Conservation (phyloP, 768 basidiomycete genomes). For the Dioszegia aurantiaca region DNA sequence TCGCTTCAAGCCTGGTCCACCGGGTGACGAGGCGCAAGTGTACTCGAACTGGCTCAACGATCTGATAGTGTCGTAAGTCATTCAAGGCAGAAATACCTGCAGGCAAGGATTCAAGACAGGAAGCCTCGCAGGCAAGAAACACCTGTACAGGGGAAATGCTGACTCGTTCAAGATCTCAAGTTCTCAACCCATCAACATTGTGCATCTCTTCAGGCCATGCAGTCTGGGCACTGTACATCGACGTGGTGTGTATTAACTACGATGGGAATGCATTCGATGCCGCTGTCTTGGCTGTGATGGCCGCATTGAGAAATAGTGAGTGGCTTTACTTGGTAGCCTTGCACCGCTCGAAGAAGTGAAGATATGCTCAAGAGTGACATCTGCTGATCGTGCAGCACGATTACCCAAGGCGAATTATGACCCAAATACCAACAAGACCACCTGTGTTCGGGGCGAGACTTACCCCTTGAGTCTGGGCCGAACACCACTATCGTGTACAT, state of each 20-base stretch:
- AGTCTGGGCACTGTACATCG: conserved; percentile 91
- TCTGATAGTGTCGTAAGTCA: conserved; percentile 66
- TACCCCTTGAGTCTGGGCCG: conserved; percentile 35
- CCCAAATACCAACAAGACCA: conserved; percentile 64
- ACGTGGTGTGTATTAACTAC: conserved; percentile 92
- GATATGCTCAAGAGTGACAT: background rate
- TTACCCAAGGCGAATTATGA: conserved; percentile 71
- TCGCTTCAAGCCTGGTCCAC: conserved; percentile 91
- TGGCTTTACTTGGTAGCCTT: conserved; percentile 4
- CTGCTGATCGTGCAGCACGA: conserved; percentile 56
- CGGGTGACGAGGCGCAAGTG: conserved; percentile 88
- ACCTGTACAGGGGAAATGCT: no score
- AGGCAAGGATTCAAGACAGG: background rate
- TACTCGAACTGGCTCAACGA: conserved; percentile 79
- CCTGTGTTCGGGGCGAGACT: conserved; percentile 57
- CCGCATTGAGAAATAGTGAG: conserved; percentile 80
- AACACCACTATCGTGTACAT: conserved; percentile 59
- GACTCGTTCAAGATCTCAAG: conserved; percentile 66
- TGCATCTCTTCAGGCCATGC: conserved; percentile 77
- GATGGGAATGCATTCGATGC: conserved; percentile 96
- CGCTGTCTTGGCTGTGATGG: conserved; percentile 77
- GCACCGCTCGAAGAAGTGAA: no score
- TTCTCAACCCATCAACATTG: conserved; percentile 66
- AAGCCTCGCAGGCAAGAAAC: no score
- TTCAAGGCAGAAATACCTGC: no score